Evolutionary conservation across 2,329 filamentous ascomycete species (phyloP).

Genomic region (Dendryphion nanum): DNA sequence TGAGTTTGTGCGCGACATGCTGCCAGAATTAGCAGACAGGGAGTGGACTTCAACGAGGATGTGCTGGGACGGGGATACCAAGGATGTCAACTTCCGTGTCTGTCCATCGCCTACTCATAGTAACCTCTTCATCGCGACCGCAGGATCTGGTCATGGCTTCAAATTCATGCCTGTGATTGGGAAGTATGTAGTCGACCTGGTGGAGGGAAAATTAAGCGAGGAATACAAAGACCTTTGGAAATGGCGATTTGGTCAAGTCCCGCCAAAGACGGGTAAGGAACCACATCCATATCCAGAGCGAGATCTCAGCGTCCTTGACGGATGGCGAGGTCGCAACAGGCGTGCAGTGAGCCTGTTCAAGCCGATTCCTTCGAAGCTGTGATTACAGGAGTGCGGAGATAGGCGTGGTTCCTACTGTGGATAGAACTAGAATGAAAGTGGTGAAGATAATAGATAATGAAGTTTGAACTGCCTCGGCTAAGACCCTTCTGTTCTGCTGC

Average conservation of each 20-base stretch:
- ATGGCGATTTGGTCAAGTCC: constrained; percentile 5
- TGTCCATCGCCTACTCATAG: constrained; percentile 44
- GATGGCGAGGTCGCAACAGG: constrained; percentile 6
- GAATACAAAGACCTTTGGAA: constrained; percentile 7
- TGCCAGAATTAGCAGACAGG: constrained; percentile 1
- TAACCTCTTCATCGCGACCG: constrained; percentile 51
- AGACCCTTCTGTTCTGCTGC: too few relatives aligned
- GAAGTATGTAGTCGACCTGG: constrained; percentile 50
- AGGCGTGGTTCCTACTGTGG: too few relatives aligned
- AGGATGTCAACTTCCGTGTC: constrained; percentile 24
- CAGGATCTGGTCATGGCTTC: constrained; percentile 62
- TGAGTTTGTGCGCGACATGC: constrained; percentile 2
- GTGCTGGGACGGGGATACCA: constrained; percentile 5
- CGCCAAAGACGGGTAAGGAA: constrained; percentile 1
- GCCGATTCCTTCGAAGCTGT: not conserved
- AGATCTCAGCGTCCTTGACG: constrained; percentile 4
- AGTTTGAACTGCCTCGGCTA: too few relatives aligned
- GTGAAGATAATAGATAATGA: too few relatives aligned
- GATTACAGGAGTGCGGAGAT: too few relatives aligned
- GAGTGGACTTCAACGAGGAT: constrained; percentile 2
- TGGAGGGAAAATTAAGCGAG: constrained; percentile 34
- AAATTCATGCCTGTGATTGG: constrained; percentile 64
- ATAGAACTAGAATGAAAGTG: too few relatives aligned
- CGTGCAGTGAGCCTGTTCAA: not conserved
- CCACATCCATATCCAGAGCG: constrained; percentile 5